These are phyloP conservation scores for Oenanthe javanica DNA, from an alignment of 140 eudicot genomes.

Conservation along the genomic window DNA sequence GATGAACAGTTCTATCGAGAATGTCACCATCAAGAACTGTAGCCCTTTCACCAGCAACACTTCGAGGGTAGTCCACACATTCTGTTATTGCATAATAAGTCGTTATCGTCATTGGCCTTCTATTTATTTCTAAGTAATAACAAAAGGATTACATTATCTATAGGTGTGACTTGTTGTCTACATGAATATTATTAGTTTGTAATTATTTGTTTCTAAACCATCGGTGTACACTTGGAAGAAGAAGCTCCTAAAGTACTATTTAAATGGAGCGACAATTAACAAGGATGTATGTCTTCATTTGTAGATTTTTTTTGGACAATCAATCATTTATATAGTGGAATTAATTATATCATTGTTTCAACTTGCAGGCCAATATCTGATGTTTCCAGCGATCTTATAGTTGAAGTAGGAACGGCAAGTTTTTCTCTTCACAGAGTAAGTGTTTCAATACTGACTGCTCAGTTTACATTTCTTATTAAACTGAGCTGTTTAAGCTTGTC, in stretches of 20 bases:
- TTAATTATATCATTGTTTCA: not conserved
- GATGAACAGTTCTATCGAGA: constrained; percentile 24
- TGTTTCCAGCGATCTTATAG: constrained; percentile 85
- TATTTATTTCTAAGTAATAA: not conserved
- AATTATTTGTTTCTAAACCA: not conserved
- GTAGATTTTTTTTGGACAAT: not conserved
- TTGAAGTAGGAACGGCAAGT: constrained; percentile 84
- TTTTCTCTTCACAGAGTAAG: constrained; percentile 93
- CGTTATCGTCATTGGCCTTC: constrained; percentile 3
- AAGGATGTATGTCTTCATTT: constrained; percentile 19
- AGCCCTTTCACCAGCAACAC: not conserved
- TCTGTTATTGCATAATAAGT: constrained; percentile 20
- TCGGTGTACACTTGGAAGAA: constrained; percentile 7
- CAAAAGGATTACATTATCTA: constrained; percentile 9
- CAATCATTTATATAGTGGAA: not conserved
- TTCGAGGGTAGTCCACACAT: constrained; percentile 11
- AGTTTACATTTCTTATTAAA: not conserved
- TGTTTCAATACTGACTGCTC: not conserved
- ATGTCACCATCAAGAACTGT: constrained; percentile 5
- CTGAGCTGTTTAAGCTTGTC: not conserved
- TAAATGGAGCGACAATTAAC: not conserved
- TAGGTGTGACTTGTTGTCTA: not conserved
- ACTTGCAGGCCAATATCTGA: constrained; percentile 97
- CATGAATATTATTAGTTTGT: not conserved
- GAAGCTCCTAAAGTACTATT: not conserved